These are phyloP conservation scores for Olyra latifolia DNA, from an alignment of 176 grass and related monocot species.

Conservation along the genomic window DNA sequence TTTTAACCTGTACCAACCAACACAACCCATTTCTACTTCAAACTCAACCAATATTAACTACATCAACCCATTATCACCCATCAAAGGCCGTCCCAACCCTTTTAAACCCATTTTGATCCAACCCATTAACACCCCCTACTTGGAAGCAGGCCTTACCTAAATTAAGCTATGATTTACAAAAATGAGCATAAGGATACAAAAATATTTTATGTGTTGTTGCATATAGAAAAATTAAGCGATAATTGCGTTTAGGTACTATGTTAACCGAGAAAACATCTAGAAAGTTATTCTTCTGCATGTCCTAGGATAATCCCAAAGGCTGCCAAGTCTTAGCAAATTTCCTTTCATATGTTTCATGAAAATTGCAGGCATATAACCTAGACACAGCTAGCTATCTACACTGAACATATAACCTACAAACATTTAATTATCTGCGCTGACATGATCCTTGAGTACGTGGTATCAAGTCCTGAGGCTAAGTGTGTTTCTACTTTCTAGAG, in stretches of 20 bases:
- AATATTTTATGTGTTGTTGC: not conserved
- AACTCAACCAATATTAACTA: too few species aligned
- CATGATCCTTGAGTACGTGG: conserved; percentile 11
- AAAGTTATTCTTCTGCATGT: not conserved
- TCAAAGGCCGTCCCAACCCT: too few species aligned
- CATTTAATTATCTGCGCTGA: not conserved
- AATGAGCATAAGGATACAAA: not conserved
- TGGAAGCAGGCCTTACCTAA: conserved; percentile 10
- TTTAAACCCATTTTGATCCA: too few species aligned
- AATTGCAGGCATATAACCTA: not conserved
- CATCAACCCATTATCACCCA: too few species aligned
- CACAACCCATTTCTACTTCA: too few species aligned
- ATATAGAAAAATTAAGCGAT: not conserved
- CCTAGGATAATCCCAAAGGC: not conserved
- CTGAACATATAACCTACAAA: too few species aligned
- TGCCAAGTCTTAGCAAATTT: not conserved
- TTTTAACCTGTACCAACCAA: too few species aligned
- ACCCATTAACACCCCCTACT: too few species aligned
- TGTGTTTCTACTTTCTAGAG: not conserved
- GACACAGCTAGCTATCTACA: too few species aligned
- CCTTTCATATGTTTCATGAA: not conserved
- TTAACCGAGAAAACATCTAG: not conserved
- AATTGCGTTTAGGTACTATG: not conserved
- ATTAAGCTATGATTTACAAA: not conserved
- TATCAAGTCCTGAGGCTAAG: not conserved